Evolutionary conservation across 106 monocot genomes (phyloP).

Genomic region (Gastrodia elata): DNA sequence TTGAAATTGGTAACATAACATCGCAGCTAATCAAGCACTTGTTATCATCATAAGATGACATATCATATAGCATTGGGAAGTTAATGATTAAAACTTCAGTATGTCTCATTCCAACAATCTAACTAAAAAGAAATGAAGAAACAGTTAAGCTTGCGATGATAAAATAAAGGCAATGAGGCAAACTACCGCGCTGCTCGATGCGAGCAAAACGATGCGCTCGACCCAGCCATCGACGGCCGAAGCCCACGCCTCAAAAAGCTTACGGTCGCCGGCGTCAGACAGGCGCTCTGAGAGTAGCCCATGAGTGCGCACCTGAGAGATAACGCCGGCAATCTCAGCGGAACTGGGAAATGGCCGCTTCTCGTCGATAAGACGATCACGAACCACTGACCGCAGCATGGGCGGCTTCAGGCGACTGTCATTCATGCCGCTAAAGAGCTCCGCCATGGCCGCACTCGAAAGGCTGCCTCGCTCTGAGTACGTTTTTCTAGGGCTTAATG

Average conservation of each 20-base stretch:
- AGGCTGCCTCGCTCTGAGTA: too few relatives aligned
- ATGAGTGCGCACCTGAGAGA: conserved; percentile 41
- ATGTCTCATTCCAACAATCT: background rate
- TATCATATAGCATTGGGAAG: background rate
- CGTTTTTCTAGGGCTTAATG: too few relatives aligned
- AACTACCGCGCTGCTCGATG: conserved; percentile 36
- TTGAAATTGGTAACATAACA: too few relatives aligned
- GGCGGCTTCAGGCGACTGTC: conserved; percentile 39
- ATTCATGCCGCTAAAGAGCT: conserved; percentile 26
- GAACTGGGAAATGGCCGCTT: conserved; percentile 27
- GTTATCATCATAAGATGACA: too few relatives aligned
- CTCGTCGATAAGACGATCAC: conserved; percentile 45
- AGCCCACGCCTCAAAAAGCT: conserved; percentile 46
- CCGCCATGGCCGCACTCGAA: conserved; percentile 12
- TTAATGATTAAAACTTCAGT: background rate
- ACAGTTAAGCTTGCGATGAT: too few relatives aligned
- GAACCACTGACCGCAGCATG: conserved; percentile 37
- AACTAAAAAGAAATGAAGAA: background rate
- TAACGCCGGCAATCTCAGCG: conserved; percentile 30
- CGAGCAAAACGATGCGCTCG: conserved; percentile 40
- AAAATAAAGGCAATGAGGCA: background rate
- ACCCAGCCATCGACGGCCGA: conserved; percentile 69
- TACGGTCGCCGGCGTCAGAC: conserved; percentile 8
- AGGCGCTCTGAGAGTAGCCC: conserved; percentile 44
- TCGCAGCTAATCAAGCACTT: too few relatives aligned